phyloP scores from a whole-genome alignment of 2,329 filamentous ascomycete genomes.

The Tolypocladium paradoxum region DNA sequence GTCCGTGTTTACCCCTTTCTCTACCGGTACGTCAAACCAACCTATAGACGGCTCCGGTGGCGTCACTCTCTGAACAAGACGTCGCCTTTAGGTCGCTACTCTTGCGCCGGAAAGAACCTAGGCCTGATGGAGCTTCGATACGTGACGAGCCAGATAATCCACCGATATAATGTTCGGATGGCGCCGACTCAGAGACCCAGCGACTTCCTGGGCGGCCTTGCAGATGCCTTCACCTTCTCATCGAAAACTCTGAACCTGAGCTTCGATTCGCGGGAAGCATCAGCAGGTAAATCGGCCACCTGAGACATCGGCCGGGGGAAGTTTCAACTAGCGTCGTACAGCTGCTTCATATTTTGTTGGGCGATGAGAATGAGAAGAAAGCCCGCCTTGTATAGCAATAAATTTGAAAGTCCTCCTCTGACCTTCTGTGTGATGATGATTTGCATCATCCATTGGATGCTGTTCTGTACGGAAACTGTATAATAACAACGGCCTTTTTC shows the following conservation, averaged over 20 bases:
- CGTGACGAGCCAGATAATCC: conserved; percentile 1
- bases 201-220: not conserved
- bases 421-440: too few relatives aligned
- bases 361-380: too few relatives aligned
- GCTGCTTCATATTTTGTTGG: too few relatives aligned
- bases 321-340: too few relatives aligned
- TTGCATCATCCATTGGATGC: too few relatives aligned
- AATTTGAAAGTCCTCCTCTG: too few relatives aligned
- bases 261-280: conserved; percentile 24
- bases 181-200: not conserved
- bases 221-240: not conserved
- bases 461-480: too few relatives aligned
- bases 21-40: conserved; percentile 13
- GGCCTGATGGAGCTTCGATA: conserved; percentile 21
- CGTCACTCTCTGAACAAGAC: too few relatives aligned
- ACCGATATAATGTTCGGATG: conserved; percentile 13
- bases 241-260: conserved; percentile 16
- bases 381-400: too few relatives aligned
- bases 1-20: conserved; percentile 16
- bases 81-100: conserved; percentile 14
- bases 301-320: too few relatives aligned
- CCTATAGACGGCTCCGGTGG: too few relatives aligned
- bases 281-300: too few relatives aligned
- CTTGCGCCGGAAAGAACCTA: conserved; percentile 25
- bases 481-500: not conserved